A percentile compares a stretch with the other conserved stretches of the same genome.
These are phyloP conservation scores for Ogataea pignaliae DNA, from an alignment of 805 yeast species.

Conservation along the genomic window DNA sequence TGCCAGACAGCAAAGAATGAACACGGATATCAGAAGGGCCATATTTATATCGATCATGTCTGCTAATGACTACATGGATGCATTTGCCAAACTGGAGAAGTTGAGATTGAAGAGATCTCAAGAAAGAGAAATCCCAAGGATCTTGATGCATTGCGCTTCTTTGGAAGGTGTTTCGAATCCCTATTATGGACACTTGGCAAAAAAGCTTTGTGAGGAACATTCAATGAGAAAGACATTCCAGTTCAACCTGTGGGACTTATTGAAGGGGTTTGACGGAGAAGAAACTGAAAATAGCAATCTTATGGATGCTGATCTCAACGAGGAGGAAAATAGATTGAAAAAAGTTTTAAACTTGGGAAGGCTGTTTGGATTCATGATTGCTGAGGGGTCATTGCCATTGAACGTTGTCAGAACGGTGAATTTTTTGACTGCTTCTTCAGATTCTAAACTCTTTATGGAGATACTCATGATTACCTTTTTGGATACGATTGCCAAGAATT, in stretches of 20 bases:
- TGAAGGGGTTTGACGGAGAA: conserved; percentile 63
- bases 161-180: conserved; percentile 85
- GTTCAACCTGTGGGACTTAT: conserved; percentile 82
- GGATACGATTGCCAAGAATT: conserved; percentile 58
- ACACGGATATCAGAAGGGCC: conserved; percentile 92
- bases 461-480: conserved; percentile 65
- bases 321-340: conserved; percentile 54
- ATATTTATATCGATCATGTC: conserved; percentile 94
- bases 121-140: conserved; percentile 81
- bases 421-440: conserved; percentile 59
- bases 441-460: conserved; percentile 67
- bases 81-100: conserved; percentile 76
- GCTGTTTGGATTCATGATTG: conserved; percentile 71
- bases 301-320: conserved; percentile 34
- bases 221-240: conserved; percentile 79
- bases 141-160: conserved; percentile 79
- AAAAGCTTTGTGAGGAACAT: conserved; percentile 71
- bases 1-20: conserved; percentile 86
- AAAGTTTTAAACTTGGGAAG: conserved; percentile 70
- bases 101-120: conserved; percentile 73
- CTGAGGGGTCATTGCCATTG: conserved; percentile 68
- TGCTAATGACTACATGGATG: conserved; percentile 87
- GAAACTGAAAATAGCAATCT: conserved; percentile 27
- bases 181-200: conserved; percentile 77
- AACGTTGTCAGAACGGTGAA: conserved; percentile 71